A percentile compares a stretch with the other conserved stretches of the same genome.
Evolutionary conservation across 2,329 filamentous ascomycete genomes (phyloP).

Genomic region (Aulographum hederae): DNA sequence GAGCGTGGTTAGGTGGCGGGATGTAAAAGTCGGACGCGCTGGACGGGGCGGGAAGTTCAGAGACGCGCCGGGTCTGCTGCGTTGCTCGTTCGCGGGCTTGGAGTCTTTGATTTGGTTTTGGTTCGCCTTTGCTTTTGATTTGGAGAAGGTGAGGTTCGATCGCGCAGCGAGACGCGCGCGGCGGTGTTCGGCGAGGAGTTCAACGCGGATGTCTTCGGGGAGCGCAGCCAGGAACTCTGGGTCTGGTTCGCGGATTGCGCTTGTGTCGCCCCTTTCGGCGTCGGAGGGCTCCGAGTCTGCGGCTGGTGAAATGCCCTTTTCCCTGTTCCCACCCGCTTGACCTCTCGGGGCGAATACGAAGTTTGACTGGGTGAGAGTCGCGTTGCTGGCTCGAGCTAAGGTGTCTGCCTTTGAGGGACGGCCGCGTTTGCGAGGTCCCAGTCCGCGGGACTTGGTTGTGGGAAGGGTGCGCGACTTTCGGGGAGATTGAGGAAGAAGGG

Average conservation of each 20-base stretch:
- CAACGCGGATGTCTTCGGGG: conserved; percentile 59
- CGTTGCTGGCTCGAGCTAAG: conserved; percentile 25
- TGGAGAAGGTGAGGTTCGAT: conserved; percentile 8
- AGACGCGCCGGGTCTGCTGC: conserved; percentile 3
- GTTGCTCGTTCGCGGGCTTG: not conserved
- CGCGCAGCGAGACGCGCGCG: conserved; percentile 38
- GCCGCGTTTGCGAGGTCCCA: conserved; percentile 41
- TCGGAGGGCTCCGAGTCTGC: conserved; percentile 14
- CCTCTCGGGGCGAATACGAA: conserved; percentile 32
- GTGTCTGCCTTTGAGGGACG: conserved; percentile 20
- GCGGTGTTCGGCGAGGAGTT: conserved; percentile 60
- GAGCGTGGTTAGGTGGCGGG: conserved; percentile 32
- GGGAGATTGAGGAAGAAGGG: conserved; percentile 22
- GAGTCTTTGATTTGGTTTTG: too few relatives aligned
- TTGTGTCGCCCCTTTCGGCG: conserved; percentile 8
- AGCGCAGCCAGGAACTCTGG: conserved; percentile 63
- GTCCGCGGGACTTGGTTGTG: conserved; percentile 13
- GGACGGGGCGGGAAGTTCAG: conserved; percentile 30
- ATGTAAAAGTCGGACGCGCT: conserved; percentile 42
- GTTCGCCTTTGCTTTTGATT: too few relatives aligned
- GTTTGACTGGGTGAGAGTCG: conserved; percentile 52
- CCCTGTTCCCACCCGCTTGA: not conserved
- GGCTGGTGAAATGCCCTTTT: not conserved
- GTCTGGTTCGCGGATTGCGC: not conserved
- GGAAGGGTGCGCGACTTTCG: conserved; percentile 33